A percentile compares a stretch with the other conserved stretches of the same genome.
Conservation (phyloP, 345 rosid genomes). For the Pistacia vera region DNA sequence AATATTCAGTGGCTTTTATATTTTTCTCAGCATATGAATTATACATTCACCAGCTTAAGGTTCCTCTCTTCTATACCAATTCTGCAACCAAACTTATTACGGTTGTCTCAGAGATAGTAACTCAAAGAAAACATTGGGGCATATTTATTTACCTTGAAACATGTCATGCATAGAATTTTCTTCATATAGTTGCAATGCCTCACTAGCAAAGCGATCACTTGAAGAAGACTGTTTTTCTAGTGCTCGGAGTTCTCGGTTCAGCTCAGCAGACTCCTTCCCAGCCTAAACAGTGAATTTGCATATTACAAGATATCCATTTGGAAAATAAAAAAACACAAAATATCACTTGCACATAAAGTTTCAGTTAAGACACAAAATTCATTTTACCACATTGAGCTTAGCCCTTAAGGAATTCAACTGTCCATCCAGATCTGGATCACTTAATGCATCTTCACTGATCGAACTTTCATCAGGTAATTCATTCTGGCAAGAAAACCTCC, state of each 20-base stretch:
- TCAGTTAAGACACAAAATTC: not conserved
- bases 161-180: slow-evolving; percentile 44
- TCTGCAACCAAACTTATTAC: not conserved
- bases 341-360: not conserved
- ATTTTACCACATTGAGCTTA: slow-evolving; percentile 62
- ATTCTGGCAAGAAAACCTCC: slow-evolving; percentile 30
- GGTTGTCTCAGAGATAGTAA: not conserved
- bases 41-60: not conserved
- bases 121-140: slow-evolving; percentile 1
- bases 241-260: slow-evolving; percentile 57
- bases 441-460: slow-evolving; percentile 34
- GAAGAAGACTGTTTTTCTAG: slow-evolving; percentile 57
- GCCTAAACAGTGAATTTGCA: slow-evolving; percentile 39
- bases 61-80: not conserved
- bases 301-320: not conserved
- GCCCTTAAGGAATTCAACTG: slow-evolving; percentile 66
- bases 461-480: slow-evolving; percentile 36
- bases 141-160: slow-evolving; percentile 58
- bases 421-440: slow-evolving; percentile 57
- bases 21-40: not conserved
- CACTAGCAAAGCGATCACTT: slow-evolving; percentile 45
- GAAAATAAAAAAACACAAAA: not conserved
- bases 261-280: slow-evolving; percentile 61
- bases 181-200: slow-evolving; percentile 54
- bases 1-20: not conserved